phyloP scores from a whole-genome alignment of 345 rosid species.

The Schrenkiella parvula region DNA sequence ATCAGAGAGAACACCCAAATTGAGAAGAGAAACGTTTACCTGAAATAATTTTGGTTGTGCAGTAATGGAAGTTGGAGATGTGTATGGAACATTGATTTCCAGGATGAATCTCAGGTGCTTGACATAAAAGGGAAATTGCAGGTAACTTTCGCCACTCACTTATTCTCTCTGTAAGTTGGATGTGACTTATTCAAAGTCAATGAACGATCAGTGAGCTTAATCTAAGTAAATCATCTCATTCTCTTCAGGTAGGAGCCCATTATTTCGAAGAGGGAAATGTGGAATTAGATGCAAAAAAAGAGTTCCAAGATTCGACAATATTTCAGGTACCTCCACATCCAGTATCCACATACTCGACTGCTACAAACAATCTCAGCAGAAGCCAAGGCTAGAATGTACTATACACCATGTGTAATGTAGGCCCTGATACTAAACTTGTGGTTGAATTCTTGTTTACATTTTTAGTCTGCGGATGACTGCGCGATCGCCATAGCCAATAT shows the following conservation, averaged over 20 bases:
- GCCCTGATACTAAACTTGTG: neutral
- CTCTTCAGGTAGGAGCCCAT: constrained; percentile 84
- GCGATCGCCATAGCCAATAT: constrained; percentile 63
- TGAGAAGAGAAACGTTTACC: neutral
- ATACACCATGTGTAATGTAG: neutral
- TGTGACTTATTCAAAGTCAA: neutral
- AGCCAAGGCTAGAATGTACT: neutral
- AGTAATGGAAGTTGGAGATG: constrained; percentile 99
- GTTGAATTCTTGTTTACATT: constrained; percentile 20
- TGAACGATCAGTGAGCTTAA: neutral
- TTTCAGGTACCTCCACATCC: constrained; percentile 57
- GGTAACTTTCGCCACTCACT: constrained; percentile 40
- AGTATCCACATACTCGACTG: neutral
- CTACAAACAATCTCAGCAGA: neutral
- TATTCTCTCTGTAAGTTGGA: neutral
- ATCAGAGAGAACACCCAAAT: neutral
- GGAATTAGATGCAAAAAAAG: constrained; percentile 86
- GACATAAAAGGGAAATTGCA: constrained; percentile 75
- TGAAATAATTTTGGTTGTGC: neutral
- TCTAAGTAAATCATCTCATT: neutral
- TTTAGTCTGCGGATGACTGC: constrained; percentile 83
- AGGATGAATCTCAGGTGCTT: constrained; percentile 71
- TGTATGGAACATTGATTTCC: constrained; percentile 76
- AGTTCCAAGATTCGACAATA: constrained; percentile 72
- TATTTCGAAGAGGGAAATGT: constrained; percentile 99